Base-by-base conservation (phyloP, 108 stramenopile genomes). In the Discostella pseudostelligera region DNA sequence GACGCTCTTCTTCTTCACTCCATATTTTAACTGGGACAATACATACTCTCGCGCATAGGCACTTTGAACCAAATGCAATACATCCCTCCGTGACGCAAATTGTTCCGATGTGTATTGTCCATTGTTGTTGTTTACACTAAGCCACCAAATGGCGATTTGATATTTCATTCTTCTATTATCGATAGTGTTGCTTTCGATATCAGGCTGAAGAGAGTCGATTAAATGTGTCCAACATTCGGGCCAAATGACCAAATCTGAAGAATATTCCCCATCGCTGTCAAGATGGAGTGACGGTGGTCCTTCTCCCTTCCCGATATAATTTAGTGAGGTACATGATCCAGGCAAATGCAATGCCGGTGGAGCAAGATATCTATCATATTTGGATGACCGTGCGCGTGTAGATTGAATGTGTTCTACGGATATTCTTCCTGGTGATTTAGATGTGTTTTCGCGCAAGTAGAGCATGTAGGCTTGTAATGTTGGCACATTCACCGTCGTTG, bases 171-270 rank as follows among this genome's bases (percentile, higher is more conserved):
- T 26, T 9, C 24, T 3, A 9, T 22, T 14, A 8, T 53, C 26
- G 51, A 28, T 22, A 14, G 21, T 0, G 21, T 28, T 46, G 36
- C 35, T 26, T 45, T 8, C 19, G 16, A 8, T 25, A 21, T 22
- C 39, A 8, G 45, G 59, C 45, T 62, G 69, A 24, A 76, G 53
- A 11, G 63, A 59, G 65, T 80, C 74, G 1, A 80, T 76, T 4
- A 75, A 62, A 55, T 73, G 66, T 13, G 82, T 83, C 82, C 82
- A 83, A 65, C 76, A 77, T 46, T 83, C 82, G 7, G 82, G 82
- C 79, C 79, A 83, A 24, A 83, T 56, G 13, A 83, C 62, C 19
- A 83, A 40, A 4, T 71, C 65, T 16, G 70, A 73, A 20, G 36
- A 61, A 10, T 77, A 57, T 26, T 24, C 45, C 9, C 42, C 53